A percentile compares a stretch with the other conserved stretches of the same genome.
Conservation (phyloP, 2,329 filamentous ascomycete genomes). For the Hymenoscyphus albidus region DNA sequence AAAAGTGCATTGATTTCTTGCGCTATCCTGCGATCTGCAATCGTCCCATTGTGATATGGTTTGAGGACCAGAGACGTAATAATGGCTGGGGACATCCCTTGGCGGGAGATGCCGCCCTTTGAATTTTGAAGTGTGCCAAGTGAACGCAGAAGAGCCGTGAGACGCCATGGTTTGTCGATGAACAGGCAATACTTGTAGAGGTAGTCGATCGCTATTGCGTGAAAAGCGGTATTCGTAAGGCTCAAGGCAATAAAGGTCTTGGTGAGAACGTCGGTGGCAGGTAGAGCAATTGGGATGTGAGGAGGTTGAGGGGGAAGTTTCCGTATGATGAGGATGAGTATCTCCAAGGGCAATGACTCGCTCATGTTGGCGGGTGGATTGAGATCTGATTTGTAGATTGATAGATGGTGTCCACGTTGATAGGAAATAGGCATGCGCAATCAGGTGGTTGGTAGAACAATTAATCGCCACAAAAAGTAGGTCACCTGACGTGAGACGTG, state of each 20-base stretch:
- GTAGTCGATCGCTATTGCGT: not conserved
- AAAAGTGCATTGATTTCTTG: constrained; percentile 43
- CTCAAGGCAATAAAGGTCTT: constrained; percentile 44
- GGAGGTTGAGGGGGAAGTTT: constrained; percentile 8
- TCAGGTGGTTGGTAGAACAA: not conserved
- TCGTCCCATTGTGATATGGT: not conserved
- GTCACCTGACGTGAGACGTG: not conserved
- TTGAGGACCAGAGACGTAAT: not conserved
- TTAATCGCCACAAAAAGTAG: not conserved
- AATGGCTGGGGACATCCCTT: not conserved
- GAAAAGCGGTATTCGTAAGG: constrained; percentile 30
- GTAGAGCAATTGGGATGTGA: constrained; percentile 27
- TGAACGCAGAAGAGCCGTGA: not conserved
- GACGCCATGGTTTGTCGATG: not conserved
- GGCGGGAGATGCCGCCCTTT: not conserved
- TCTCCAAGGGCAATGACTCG: constrained; percentile 10
- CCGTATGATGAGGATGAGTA: constrained; percentile 17
- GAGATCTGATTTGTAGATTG: not conserved
- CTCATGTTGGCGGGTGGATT: not conserved
- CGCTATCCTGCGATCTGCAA: constrained; percentile 30
- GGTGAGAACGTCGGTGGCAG: constrained; percentile 39
- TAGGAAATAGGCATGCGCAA: not conserved
- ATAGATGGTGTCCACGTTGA: not conserved
- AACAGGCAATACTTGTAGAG: constrained; percentile 1
- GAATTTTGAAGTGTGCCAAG: not conserved